A percentile compares a stretch with the other conserved stretches of the same genome.
These are phyloP conservation scores for Aspergillus uvarum DNA, from an alignment of 2,329 filamentous ascomycete genomes.

Conservation along the genomic window DNA sequence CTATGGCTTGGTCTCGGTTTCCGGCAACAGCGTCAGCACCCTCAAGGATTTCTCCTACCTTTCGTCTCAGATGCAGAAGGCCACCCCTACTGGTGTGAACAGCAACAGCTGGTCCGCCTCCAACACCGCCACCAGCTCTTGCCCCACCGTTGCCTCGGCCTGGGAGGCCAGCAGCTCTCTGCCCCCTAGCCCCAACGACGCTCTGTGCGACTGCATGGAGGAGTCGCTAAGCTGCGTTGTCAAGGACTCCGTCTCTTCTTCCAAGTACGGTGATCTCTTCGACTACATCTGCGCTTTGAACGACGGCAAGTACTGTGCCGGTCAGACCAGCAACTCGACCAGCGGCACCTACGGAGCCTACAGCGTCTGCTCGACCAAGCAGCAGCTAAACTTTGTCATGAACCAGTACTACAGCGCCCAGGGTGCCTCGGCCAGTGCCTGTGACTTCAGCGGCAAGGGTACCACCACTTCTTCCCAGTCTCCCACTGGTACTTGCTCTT, in stretches of 20 bases:
- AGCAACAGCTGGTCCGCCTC: constrained; percentile 69
- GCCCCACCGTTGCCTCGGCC: constrained; percentile 63
- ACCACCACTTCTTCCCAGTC: constrained; percentile 33
- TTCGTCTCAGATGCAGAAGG: constrained; percentile 66
- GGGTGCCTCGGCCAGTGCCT: constrained; percentile 37
- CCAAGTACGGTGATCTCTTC: constrained; percentile 64
- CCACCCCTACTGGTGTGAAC: constrained; percentile 65
- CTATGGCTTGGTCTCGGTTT: constrained; percentile 68
- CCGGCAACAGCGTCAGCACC: constrained; percentile 61
- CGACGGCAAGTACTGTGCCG: constrained; percentile 35
- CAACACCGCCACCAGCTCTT: constrained; percentile 67
- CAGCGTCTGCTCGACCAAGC: constrained; percentile 47
- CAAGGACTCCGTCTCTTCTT: constrained; percentile 56
- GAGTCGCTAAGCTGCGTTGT: constrained; percentile 70
- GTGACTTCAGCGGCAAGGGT: constrained; percentile 48
- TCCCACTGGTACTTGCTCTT: constrained; percentile 34
- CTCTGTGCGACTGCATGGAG: constrained; percentile 85
- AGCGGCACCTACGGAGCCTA: constrained; percentile 49
- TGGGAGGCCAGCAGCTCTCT: constrained; percentile 73
- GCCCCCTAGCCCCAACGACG: constrained; percentile 75
- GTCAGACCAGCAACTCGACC: constrained; percentile 41
- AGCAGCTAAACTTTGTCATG: constrained; percentile 50
- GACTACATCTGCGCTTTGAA: constrained; percentile 44
- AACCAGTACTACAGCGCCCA: constrained; percentile 46
- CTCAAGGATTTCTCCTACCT: constrained; percentile 74